Base-by-base conservation (phyloP, 2,329 filamentous ascomycete genomes). In the Pseudogymnoascus sp. region DNA sequence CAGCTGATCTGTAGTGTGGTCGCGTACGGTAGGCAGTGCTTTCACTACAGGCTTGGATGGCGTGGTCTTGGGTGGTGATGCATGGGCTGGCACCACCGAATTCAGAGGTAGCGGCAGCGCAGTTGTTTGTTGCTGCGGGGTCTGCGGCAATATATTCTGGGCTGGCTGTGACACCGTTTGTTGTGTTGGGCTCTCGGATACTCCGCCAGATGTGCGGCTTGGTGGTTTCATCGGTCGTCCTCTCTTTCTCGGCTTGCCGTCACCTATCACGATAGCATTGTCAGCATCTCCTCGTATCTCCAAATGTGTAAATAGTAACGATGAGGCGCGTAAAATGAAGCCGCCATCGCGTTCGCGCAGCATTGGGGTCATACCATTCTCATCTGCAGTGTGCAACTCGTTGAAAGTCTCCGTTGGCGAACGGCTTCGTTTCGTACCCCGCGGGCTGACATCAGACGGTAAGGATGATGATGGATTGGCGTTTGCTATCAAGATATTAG, bases 1-100 rank as follows among this genome's bases (percentile, higher is more conserved):
- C 31, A 99, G 84, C 75, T 97, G 93, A 74, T 97, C 93, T 14
- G 93, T 97, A 2, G 95, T 99, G 75, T 99, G 95, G 73, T 99
- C 95, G 76, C 95, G 83, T 12, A 97, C 95, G 3, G 95, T 97
- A 2, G 95, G 95, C 47, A 99, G 81, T 0, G 95, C 95, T 77
- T 99, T 99, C 70, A 97, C 82, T 7, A 93, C 90, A 8, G 86
- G 82, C 77, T 96, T 96, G 36, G 87, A 87, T 4, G 90, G 89
- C 3, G 91, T 91, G 2, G 88, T 83, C 76, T 93, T 95, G 21
- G 90, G 86, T 14, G 91, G 90, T 74, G 79, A 77, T 75, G 83
- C 64, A 78, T 86, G 72, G 74, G 85, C 73, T 18, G 75, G 77
- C 66, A 71, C 69, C 60, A 66, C 69, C 69, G 65, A 42, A 11